Base-by-base conservation (phyloP, 305 asterid genomes). In the Andrographis paniculata region DNA sequence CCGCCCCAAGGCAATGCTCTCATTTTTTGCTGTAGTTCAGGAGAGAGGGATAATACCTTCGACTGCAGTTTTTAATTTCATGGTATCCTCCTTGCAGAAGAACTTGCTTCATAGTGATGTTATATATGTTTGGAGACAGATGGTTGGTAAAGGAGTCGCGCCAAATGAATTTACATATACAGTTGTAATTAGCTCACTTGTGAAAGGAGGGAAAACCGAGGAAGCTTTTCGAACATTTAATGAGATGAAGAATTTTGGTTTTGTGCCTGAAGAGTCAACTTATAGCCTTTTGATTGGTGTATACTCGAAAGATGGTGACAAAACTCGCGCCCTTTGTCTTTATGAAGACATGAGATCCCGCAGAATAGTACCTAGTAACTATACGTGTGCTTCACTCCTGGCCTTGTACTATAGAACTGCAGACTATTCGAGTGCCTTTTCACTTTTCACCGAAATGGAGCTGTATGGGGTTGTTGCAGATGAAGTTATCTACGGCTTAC, bases 61-160 rank as follows among this genome's bases (percentile, higher is more conserved):
- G 9, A 39, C 59, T 44, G 59, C 87, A 58, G 96, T 89, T 60
- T 89, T 67, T 73, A 89, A 89, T 67, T 89, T 85, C 67, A 86
- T 89, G 92, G 65, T 89, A 41, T 89, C 98, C n/a, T 85, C 98
- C 36, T 65, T 89, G 68, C 96, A 86, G 60, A 89, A 89, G 79
- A 80, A 72, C 66, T 73, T 80, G 4, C 76, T 65, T 62, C 96
- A 89, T 62, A 52, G 59, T 43, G 66, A 64, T 59, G 96, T 82
- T 52, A 10, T 78, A 50, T 38, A 61, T 56, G 40, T 82, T 11
- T 89, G 98, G 98, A 78, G 62, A 52, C 71, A 63, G 63, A 82
- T 89, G 94, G 42, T 52, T 33, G 76, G 68, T 38, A 72, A 61
- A 55, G 72, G 76, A 59, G 94, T 82, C 57, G 56, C 56, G 56